Evolutionary conservation across 352 stramenopile genomes (phyloP).

Genomic region (Pythium pyrilobum): DNA sequence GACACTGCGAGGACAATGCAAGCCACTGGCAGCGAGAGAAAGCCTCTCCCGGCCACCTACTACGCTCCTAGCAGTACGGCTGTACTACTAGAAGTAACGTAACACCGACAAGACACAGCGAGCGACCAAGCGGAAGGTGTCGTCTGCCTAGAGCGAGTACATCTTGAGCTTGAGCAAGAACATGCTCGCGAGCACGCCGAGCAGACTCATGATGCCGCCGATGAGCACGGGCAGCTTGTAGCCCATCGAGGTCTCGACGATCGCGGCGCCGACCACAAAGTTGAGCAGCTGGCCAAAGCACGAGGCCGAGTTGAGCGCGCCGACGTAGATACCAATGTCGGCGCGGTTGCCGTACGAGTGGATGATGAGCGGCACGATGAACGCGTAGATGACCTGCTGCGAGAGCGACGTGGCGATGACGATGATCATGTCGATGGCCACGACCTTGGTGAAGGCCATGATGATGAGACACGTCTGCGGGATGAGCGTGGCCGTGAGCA

Average conservation of each 20-base stretch:
- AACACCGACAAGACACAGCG: no score
- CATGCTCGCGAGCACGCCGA: constrained; percentile 46
- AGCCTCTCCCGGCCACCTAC: no score
- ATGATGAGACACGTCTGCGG: constrained; percentile 43
- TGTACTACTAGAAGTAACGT: no score
- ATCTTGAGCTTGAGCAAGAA: constrained; percentile 62
- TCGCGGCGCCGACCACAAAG: constrained; percentile 40
- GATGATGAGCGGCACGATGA: constrained; percentile 61
- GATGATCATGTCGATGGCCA: constrained; percentile 30
- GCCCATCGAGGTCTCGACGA: constrained; percentile 56
- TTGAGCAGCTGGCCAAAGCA: constrained; percentile 65
- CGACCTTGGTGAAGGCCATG: constrained; percentile 35
- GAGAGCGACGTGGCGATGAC: constrained; percentile 42
- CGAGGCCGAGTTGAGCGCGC: constrained; percentile 57
- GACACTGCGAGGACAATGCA: no score
- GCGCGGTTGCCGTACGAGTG: constrained; percentile 41
- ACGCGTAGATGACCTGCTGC: constrained; percentile 43
- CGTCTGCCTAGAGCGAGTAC: constrained; percentile 78
- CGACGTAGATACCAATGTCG: constrained; percentile 20
- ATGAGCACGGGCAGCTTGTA: constrained; percentile 57
- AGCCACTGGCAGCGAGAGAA: no score
- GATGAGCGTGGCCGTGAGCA: constrained; percentile 20
- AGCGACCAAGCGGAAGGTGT: no score
- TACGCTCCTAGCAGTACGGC: no score
- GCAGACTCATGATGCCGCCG: constrained; percentile 45